Evolutionary conservation across 1,284 basidiomycete species (phyloP), one percentile per base, ranked within the genome.

Genomic region (Tilletia horrida): DNA sequence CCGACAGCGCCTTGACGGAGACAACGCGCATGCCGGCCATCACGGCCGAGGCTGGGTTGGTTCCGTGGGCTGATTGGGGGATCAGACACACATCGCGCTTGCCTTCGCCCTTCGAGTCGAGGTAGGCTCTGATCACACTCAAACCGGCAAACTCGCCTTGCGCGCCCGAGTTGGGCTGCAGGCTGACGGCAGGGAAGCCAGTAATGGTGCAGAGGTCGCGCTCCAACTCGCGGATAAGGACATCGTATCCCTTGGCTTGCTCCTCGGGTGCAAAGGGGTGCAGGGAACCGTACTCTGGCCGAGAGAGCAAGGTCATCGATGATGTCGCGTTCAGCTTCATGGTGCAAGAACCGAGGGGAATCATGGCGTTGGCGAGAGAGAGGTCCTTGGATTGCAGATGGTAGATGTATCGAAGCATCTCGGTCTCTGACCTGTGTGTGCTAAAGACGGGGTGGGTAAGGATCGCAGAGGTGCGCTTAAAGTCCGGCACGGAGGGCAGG

Each of bases 11-110:
- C 85, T 96, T 96, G 81, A 98, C 89, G 25, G 95, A 85, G 1
- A 98, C 92, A 44, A 98, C 95, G 82, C 92, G 95, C 83, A 97
- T 86, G 44, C 95, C 95, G 62, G 95, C 92, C 93, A 98, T 95
- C 67, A 91, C 90, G 61, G 95, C 95, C 50, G 92, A 95, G 6
- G 81, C 81, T 1, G 81, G 81, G 67, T 82, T 82, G 44, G 94
- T 97, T 62, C 94, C 94, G 84, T 97, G 95, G 0, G 95, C 94
- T 73, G 92, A 95, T 67, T 94, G 85, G 61, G 95, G 95, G 75
- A 98, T 96, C 69, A 98, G 84, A 82, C 95, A 98, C 62, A 97
- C 87, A 82, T 97, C 88, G 64, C 95, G 88, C 77, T 95, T 88
- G 4, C 86, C 86, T 79, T 98, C 88, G 42, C 91, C 92, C 42